Conservation (phyloP, 2,329 filamentous ascomycete genomes). For the Exophiala alcalophila region DNA sequence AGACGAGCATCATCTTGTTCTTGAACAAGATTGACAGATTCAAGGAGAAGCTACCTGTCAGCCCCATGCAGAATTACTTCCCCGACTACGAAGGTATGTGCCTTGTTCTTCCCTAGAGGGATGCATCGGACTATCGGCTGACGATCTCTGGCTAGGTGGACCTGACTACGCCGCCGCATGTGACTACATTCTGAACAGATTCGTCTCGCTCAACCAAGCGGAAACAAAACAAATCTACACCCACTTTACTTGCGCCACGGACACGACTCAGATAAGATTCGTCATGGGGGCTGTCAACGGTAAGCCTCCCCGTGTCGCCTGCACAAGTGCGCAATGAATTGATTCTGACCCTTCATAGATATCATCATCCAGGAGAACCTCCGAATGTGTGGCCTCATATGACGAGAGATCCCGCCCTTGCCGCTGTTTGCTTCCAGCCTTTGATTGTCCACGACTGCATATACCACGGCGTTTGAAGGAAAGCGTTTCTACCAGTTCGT, state of each 20-base stretch:
- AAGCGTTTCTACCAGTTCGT: constrained; percentile 6
- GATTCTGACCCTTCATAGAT: constrained; percentile 61
- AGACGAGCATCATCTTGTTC: constrained; percentile 70
- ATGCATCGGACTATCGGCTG: constrained; percentile 8
- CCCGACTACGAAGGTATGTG: constrained; percentile 67
- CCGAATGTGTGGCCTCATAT: constrained; percentile 94
- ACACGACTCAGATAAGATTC: constrained; percentile 98
- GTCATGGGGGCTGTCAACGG: constrained; percentile 99
- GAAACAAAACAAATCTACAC: constrained; percentile 99
- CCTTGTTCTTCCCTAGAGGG: neutral
- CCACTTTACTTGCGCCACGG: constrained; percentile 97
- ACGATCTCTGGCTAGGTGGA: constrained; percentile 57
- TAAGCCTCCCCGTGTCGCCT: constrained; percentile 48
- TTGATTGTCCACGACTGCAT: constrained; percentile 25
- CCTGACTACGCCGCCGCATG: constrained; percentile 94
- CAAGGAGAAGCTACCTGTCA: constrained; percentile 70
- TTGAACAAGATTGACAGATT: constrained; percentile 74
- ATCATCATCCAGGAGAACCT: constrained; percentile 99
- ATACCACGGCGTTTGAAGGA: constrained; percentile 23
- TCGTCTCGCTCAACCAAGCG: constrained; percentile 97
- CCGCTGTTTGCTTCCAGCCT: constrained; percentile 15
- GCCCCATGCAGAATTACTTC: constrained; percentile 74
- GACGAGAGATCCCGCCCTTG: constrained; percentile 16
- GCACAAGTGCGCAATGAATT: neutral
- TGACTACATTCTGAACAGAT: constrained; percentile 98